These are phyloP conservation scores for Dipodascus geniculatus DNA, from an alignment of 805 yeast species.

Conservation along the genomic window DNA sequence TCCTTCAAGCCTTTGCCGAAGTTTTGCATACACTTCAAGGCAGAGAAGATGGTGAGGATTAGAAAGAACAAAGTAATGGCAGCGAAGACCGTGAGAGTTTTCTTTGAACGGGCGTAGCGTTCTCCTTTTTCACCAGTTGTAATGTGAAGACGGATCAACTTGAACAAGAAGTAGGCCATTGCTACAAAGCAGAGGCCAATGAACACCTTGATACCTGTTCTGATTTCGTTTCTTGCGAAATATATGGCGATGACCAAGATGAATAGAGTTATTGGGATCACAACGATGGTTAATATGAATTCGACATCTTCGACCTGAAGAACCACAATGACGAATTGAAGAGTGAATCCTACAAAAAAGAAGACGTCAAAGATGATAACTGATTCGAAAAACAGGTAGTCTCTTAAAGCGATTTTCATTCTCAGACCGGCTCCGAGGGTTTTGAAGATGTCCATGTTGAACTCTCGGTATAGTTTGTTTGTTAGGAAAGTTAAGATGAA, in stretches of 20 bases:
- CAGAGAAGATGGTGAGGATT: constrained; percentile 25
- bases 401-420: constrained; percentile 27
- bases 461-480: constrained; percentile 28
- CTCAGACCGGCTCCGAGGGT: constrained; percentile 34
- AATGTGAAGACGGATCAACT: constrained; percentile 34
- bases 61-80: constrained; percentile 31
- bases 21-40: constrained; percentile 19
- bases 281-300: constrained; percentile 35
- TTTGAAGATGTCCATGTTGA: constrained; percentile 38
- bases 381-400: constrained; percentile 26
- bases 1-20: constrained; percentile 21
- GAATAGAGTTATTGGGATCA: constrained; percentile 33
- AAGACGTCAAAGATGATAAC: constrained; percentile 33
- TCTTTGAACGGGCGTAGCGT: constrained; percentile 33
- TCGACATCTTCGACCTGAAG: constrained; percentile 30
- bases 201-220: constrained; percentile 21
- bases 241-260: constrained; percentile 29
- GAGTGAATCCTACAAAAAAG: constrained; percentile 39
- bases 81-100: constrained; percentile 35
- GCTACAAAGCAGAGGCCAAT: constrained; percentile 29
- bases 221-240: constrained; percentile 28
- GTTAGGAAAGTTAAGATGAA: constrained; percentile 25
- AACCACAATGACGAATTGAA: constrained; percentile 38
- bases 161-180: constrained; percentile 36
- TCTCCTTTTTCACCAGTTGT: constrained; percentile 29